Evolutionary conservation across 192 early-diverging fungal genomes (phyloP).

Genomic region (Coemansia sp.): DNA sequence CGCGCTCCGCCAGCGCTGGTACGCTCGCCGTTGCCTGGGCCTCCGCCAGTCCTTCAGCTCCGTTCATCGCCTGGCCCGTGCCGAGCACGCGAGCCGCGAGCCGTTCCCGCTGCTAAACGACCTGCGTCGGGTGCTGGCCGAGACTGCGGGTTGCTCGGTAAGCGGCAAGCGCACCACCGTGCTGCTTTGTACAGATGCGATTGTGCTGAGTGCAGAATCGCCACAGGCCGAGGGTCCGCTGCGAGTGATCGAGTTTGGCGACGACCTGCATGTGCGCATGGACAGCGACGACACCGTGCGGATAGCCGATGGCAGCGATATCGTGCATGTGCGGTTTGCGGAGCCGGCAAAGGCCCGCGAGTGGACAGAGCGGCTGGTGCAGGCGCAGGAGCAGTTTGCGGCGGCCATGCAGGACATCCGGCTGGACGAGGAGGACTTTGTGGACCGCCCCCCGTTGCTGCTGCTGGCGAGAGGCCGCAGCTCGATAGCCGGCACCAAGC

Average conservation of each 20-base stretch:
- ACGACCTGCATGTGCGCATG: conserved; percentile 27
- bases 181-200: conserved; percentile 38
- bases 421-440: conserved; percentile 48
- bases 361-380: conserved; percentile 30
- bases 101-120: conserved; percentile 46
- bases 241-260: conserved; percentile 37
- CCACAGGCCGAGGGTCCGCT: conserved; percentile 3
- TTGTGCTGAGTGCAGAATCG: conserved; percentile 21
- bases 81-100: conserved; percentile 23
- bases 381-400: conserved; percentile 17
- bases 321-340: conserved; percentile 11
- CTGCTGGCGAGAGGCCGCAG: conserved; percentile 35
- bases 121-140: conserved; percentile 31
- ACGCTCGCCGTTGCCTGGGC: conserved; percentile 38
- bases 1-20: conserved; percentile 41
- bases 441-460: conserved; percentile 42
- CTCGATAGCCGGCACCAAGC: conserved; percentile 35
- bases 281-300: conserved; percentile 6
- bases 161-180: conserved; percentile 9
- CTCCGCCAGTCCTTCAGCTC: conserved; percentile 42
- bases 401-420: conserved; percentile 44
- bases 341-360: conserved; percentile 17
- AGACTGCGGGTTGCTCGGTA: conserved; percentile 9
- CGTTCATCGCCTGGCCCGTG: conserved; percentile 31
- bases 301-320: conserved; percentile 8